Conservation (phyloP, 2,329 filamentous ascomycete genomes). For the Seiridium unicorne region DNA sequence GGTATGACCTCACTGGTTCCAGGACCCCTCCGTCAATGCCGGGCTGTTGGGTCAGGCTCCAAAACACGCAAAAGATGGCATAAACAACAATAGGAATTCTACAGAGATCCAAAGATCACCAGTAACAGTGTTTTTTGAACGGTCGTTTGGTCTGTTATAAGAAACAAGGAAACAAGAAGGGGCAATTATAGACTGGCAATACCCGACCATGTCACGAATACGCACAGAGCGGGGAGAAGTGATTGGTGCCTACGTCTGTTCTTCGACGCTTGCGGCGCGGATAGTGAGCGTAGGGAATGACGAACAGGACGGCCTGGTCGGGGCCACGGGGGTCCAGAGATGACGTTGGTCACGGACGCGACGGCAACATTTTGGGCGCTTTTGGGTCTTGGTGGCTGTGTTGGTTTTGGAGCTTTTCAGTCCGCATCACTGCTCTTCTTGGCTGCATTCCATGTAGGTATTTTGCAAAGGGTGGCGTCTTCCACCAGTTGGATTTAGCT, state of each 20-base stretch:
- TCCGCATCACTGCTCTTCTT: too few relatives aligned
- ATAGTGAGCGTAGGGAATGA: neutral
- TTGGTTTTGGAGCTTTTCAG: too few relatives aligned
- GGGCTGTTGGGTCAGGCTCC: neutral
- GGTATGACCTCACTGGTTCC: slow-evolving; percentile 5
- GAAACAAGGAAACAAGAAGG: too few relatives aligned
- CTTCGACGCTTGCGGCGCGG: neutral
- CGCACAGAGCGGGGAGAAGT: neutral
- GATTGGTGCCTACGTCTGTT: neutral
- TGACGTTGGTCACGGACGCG: slow-evolving; percentile 4
- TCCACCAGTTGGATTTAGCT: too few relatives aligned
- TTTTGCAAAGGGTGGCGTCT: too few relatives aligned
- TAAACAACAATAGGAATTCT: neutral
- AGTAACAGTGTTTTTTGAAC: neutral
- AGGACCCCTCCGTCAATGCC: neutral
- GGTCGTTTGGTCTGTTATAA: neutral
- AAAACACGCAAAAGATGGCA: neutral
- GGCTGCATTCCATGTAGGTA: too few relatives aligned
- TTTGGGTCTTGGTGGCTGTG: neutral
- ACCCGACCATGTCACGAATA: neutral
- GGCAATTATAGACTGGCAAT: too few relatives aligned
- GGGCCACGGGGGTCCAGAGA: slow-evolving; percentile 3
- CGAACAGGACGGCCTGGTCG: neutral
- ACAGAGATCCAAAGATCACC: neutral
- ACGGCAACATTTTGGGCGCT: neutral